phyloP scores from a whole-genome alignment of 1,284 basidiomycete genomes.

The Marasmius oreades region DNA sequence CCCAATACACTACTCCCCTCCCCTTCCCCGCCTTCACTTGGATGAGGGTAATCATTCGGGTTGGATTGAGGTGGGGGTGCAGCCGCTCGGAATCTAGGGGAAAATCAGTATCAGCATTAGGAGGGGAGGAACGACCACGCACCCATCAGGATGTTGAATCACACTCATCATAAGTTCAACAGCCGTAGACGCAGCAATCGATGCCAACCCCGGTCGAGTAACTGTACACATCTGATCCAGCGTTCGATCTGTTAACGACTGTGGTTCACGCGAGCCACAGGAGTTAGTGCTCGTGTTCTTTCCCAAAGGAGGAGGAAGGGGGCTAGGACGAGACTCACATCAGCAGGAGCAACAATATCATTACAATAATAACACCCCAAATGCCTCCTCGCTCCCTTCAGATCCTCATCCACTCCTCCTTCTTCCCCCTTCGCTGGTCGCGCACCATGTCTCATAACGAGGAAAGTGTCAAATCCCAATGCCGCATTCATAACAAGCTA shows the following conservation, averaged over 20 bases:
- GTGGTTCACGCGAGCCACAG: too few relatives aligned
- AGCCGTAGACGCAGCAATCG: constrained; percentile 87
- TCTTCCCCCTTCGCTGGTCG: constrained; percentile 36
- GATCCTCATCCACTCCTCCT: constrained; percentile 10
- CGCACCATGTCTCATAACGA: constrained; percentile 95
- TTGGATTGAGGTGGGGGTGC: constrained; percentile 52
- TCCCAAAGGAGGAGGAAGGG: too few relatives aligned
- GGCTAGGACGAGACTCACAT: too few relatives aligned
- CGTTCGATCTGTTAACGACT: constrained; percentile 93
- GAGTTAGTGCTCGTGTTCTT: too few relatives aligned
- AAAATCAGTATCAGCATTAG: background rate
- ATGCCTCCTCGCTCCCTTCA: constrained; percentile 26
- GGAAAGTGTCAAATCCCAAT: constrained; percentile 92
- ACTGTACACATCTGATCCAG: constrained; percentile 99
- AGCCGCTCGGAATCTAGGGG: constrained; percentile 57
- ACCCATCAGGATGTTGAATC: constrained; percentile 89
- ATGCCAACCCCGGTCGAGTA: constrained; percentile 92
- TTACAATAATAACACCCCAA: constrained; percentile 98
- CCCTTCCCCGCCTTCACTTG: too few relatives aligned
- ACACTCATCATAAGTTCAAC: constrained; percentile 91
- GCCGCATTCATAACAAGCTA: constrained; percentile 94
- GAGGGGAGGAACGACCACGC: constrained; percentile 22
- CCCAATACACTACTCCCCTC: constrained; percentile 64
- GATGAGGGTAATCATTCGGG: constrained; percentile 27
- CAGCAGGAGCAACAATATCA: constrained; percentile 93